Evolutionary conservation across 179 eudicot species (phyloP).

Genomic region (Actinidia chinensis): DNA sequence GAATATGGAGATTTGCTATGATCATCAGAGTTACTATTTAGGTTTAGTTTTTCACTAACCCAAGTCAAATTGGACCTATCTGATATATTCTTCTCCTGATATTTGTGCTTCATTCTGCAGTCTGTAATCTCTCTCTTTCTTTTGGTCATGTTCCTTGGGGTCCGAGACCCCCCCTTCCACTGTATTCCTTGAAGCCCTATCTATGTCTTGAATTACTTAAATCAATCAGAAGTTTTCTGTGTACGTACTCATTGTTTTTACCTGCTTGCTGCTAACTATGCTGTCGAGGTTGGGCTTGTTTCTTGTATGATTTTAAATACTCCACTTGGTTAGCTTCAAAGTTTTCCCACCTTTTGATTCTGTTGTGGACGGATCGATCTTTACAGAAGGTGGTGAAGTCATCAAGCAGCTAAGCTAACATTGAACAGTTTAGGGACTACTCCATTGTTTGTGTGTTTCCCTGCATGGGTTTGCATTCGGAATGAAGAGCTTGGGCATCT

Average conservation of each 20-base stretch:
- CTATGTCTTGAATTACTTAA: no score
- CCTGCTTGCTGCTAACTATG: background rate
- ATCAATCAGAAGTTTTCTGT: no score
- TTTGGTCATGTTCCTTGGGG: background rate
- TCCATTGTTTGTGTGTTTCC: no score
- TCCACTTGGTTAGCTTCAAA: background rate
- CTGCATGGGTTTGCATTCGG: no score
- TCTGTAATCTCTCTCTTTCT: background rate
- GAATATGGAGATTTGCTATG: background rate
- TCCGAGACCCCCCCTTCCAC: background rate
- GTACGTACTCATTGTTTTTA: no score
- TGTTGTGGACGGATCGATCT: background rate
- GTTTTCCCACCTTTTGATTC: background rate
- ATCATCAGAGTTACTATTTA: background rate
- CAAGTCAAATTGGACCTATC: background rate
- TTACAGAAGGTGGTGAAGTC: no score
- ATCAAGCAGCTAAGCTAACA: no score
- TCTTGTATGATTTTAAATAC: background rate
- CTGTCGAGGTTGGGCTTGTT: background rate
- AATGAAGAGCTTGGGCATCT: no score
- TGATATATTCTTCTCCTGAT: background rate
- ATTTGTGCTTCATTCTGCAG: background rate
- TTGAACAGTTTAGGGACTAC: no score
- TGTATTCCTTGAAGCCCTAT: background rate
- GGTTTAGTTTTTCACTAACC: background rate